Percentiles rank a stretch among this genome's conserved stretches.
Evolutionary conservation across 805 yeast species (phyloP).

Genomic region (Wickerhamomyces kurtzmanii): DNA sequence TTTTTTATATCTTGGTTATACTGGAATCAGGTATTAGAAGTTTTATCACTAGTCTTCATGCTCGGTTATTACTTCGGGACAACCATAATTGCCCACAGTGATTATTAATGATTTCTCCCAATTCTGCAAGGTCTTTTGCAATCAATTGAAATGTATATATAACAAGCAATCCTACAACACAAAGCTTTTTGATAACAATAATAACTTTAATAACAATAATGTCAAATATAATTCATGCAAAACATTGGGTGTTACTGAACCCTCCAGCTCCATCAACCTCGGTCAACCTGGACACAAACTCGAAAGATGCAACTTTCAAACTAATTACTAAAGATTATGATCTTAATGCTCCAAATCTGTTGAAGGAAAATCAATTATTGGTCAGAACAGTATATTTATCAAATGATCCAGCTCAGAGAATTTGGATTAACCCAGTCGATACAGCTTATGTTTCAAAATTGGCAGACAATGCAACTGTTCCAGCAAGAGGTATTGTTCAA

Average conservation of each 20-base stretch:
- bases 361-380: conserved; percentile 30
- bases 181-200: no score
- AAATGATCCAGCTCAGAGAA: conserved; percentile 55
- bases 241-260: conserved; percentile 20
- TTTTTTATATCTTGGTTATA: no score
- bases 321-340: conserved; percentile 12
- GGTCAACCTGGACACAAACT: conserved; percentile 14
- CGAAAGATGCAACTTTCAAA: conserved; percentile 21
- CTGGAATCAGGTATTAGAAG: no score
- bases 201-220: no score
- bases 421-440: conserved; percentile 33
- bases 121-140: no score
- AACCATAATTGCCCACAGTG: no score
- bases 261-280: conserved; percentile 16
- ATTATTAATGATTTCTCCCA: no score
- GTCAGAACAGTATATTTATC: conserved; percentile 38
- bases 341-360: conserved; percentile 9
- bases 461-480: conserved; percentile 32
- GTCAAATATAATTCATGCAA: conserved; percentile 15
- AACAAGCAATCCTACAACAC: no score
- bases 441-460: conserved; percentile 19
- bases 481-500: conserved; percentile 40
- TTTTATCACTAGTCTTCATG: no score
- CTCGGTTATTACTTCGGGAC: no score
- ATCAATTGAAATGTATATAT: no score